Conservation (phyloP, 1,284 basidiomycete genomes). For the Fomitopsis schrenkii region DNA sequence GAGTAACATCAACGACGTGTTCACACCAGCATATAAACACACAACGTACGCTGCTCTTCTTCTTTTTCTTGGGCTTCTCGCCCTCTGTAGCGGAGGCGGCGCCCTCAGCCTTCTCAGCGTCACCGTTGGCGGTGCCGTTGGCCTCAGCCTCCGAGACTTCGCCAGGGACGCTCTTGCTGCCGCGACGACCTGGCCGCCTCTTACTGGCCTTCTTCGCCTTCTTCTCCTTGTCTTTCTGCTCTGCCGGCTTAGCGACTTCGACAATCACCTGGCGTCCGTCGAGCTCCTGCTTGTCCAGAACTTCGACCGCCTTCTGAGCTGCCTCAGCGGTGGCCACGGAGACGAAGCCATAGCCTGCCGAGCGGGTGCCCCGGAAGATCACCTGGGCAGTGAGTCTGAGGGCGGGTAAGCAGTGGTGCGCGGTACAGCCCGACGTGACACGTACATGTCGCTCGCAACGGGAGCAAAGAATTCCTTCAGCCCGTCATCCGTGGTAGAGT, state of each 20-base stretch:
- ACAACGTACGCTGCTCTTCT: slow-evolving; percentile 57
- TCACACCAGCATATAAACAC: slow-evolving; percentile 9
- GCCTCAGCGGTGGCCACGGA: slow-evolving; percentile 77
- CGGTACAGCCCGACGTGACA: slow-evolving; percentile 21
- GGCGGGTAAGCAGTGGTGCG: slow-evolving; percentile 8
- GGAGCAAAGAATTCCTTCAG: slow-evolving; percentile 85
- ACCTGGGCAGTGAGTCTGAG: slow-evolving; percentile 52
- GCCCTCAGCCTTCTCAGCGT: slow-evolving; percentile 45
- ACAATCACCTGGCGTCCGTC: slow-evolving; percentile 84
- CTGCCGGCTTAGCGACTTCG: slow-evolving; percentile 85
- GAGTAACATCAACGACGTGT: slow-evolving; percentile 8
- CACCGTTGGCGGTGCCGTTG: slow-evolving; percentile 57
- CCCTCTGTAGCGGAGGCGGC: slow-evolving; percentile 46
- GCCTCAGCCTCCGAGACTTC: slow-evolving; percentile 85
- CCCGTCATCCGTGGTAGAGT: slow-evolving; percentile 85
- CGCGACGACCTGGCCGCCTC: slow-evolving; percentile 76
- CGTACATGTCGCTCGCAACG: slow-evolving; percentile 78
- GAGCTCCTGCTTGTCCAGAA: slow-evolving; percentile 84
- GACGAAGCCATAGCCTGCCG: slow-evolving; percentile 91
- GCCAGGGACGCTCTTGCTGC: slow-evolving; percentile 77
- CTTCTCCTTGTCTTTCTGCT: slow-evolving; percentile 81
- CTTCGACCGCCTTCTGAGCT: slow-evolving; percentile 82
- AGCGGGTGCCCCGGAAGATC: slow-evolving; percentile 76
- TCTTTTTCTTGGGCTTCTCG: slow-evolving; percentile 78
- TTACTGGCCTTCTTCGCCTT: slow-evolving; percentile 66